Percentiles rank a stretch among this genome's conserved stretches.
phyloP scores from a whole-genome alignment of 2,329 filamentous ascomycete genomes.

The Furcasterigmium furcatum region DNA sequence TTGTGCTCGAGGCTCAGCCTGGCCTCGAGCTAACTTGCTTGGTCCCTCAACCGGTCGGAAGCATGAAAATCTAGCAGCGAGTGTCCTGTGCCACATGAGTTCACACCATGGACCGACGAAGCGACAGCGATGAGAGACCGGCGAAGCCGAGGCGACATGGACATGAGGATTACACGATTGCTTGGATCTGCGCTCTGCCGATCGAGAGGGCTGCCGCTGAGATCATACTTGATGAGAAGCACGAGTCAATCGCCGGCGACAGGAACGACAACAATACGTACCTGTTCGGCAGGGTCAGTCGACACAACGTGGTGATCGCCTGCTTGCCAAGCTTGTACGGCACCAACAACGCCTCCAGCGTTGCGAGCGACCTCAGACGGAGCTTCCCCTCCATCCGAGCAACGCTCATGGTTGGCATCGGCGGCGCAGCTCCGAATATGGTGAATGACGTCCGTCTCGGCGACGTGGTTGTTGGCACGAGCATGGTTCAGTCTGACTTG shows the following conservation, averaged over 20 bases:
- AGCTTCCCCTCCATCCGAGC: slow-evolving; percentile 20
- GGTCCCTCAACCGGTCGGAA: too few relatives aligned
- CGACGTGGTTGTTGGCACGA: slow-evolving; percentile 17
- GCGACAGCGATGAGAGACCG: too few relatives aligned
- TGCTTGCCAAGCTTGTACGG: slow-evolving; percentile 22
- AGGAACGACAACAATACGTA: slow-evolving; percentile 20
- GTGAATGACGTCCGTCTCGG: slow-evolving; percentile 20
- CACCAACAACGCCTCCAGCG: slow-evolving; percentile 17
- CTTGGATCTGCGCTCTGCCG: slow-evolving; percentile 19
- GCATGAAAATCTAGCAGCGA: too few relatives aligned
- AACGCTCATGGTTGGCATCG: slow-evolving; percentile 21
- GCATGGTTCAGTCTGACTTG: slow-evolving; percentile 6
- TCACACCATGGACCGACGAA: too few relatives aligned
- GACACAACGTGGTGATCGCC: slow-evolving; percentile 31
- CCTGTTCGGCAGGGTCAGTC: slow-evolving; percentile 14
- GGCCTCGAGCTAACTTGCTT: too few relatives aligned
- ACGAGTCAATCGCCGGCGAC: too few relatives aligned
- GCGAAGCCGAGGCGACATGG: too few relatives aligned
- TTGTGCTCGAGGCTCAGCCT: too few relatives aligned
- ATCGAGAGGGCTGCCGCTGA: slow-evolving; percentile 19
- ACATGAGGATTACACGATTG: slow-evolving; percentile 21
- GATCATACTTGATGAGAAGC: slow-evolving; percentile 18
- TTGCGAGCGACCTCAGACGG: slow-evolving; percentile 20
- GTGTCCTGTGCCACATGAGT: too few relatives aligned
- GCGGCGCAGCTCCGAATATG: slow-evolving; percentile 14